phyloP scores from a whole-genome alignment of 1,139 yeast species.

The Hansenula lynferdii region DNA sequence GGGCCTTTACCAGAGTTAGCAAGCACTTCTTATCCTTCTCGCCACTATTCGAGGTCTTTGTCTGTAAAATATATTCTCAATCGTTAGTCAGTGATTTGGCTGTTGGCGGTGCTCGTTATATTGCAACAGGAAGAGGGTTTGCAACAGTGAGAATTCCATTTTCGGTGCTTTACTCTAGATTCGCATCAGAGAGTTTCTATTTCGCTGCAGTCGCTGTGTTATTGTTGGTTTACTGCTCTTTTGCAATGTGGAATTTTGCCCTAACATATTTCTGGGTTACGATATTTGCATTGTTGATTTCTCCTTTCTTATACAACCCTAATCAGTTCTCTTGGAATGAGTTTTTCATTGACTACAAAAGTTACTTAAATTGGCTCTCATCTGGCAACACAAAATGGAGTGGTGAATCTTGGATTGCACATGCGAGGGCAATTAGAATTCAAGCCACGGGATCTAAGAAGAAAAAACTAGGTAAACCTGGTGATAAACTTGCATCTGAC shows the following conservation, averaged over 20 bases:
- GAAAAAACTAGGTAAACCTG: constrained; percentile 77
- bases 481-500: constrained; percentile 95
- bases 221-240: constrained; percentile 60
- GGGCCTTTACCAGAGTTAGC: constrained; percentile 57
- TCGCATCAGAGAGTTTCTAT: constrained; percentile 67
- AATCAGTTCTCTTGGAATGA: constrained; percentile 99
- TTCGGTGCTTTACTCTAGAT: constrained; percentile 61
- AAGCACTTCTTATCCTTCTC: constrained; percentile 62
- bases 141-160: constrained; percentile 74
- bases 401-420: constrained; percentile 99
- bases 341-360: constrained; percentile 98
- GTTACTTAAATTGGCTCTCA: constrained; percentile 95
- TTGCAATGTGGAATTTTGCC: constrained; percentile 69
- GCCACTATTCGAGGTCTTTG: constrained; percentile 71
- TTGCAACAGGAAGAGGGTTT: constrained; percentile 72
- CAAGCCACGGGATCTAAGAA: constrained; percentile 98
- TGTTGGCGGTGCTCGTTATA: constrained; percentile 76
- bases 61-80: constrained; percentile 66
- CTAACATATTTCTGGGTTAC: constrained; percentile 94
- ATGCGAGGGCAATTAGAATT: constrained; percentile 91
- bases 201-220: constrained; percentile 63
- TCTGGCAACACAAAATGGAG: constrained; percentile 99
- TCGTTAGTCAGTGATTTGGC: constrained; percentile 61
- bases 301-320: constrained; percentile 96
- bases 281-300: constrained; percentile 79